Base-by-base conservation (phyloP, 805 yeast species). In the Spathaspora sp. region DNA sequence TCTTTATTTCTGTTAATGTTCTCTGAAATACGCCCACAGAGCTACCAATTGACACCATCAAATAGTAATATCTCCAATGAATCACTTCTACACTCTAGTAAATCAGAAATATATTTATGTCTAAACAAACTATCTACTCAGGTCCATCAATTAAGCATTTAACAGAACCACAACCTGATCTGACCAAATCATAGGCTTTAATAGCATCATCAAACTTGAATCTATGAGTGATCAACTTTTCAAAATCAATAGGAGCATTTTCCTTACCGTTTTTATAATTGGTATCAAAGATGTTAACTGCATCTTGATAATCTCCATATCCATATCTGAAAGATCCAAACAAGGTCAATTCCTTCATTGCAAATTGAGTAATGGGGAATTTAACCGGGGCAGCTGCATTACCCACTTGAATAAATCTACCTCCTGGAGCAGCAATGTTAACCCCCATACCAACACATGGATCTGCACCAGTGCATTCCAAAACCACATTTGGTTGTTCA, bases 121-220 rank as follows among this genome's bases (percentile, higher is more conserved):
- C 26, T 23, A 23, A 23, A 3, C 3, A 3, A 4, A 23, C 26
- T 23, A 35, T 35, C 40, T 62, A 64, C 49, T 79, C 76, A 3
- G 96, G 96, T 3, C 96, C 97, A 49, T 80, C 85, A 56, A 90
- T 91, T 61, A 90, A 81, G 55, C 88, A 85, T 75, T 90, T 90
- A 60, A 89, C 83, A 51, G 87, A 86, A 42, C 81, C 83, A 55
- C 79, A 70, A 44, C 92, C 92, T 42, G 78, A 74, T 55, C 80
- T 78, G 14, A 84, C 84, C 45, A 78, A 74, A 55, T 88, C 86
- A 68, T 86, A 87, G 2, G 96, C 97, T 56, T 82, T 78, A 55
- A 81, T 77, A 17, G 96, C 90, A 50, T 89, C 85, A 39, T 80
- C 78, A 65, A 89, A 90, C 48, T 76, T 67, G 73, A 80, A 87